Evolutionary conservation across 495 filamentous ascomycete genomes (phyloP).

Genomic region (Endocarpon pusillum): DNA sequence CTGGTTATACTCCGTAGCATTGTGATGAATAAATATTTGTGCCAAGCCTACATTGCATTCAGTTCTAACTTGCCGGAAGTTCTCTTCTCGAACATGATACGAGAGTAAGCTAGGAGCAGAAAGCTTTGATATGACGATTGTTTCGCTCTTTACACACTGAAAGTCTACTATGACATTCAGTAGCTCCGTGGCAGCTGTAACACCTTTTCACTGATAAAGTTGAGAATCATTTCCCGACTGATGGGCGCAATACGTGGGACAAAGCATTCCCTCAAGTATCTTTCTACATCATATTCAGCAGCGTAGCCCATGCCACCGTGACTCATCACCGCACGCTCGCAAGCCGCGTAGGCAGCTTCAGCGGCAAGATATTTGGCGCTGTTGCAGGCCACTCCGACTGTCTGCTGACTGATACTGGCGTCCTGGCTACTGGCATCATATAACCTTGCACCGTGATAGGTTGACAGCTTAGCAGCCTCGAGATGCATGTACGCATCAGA

Average conservation of each 20-base stretch:
- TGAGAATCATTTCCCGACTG: slow-evolving; percentile 66
- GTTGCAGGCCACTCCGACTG: slow-evolving; percentile 57
- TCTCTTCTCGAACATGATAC: too few relatives aligned
- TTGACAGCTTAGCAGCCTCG: slow-evolving; percentile 61
- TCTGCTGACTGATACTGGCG: slow-evolving; percentile 35
- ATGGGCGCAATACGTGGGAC: slow-evolving; percentile 63
- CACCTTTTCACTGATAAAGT: slow-evolving; percentile 60
- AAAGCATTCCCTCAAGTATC: slow-evolving; percentile 56
- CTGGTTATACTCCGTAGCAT: too few relatives aligned
- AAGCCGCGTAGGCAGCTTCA: slow-evolving; percentile 60
- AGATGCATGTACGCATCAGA: slow-evolving; percentile 61
- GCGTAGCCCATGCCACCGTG: slow-evolving; percentile 70
- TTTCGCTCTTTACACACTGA: too few relatives aligned
- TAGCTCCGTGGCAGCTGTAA: slow-evolving; percentile 37
- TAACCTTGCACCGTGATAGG: slow-evolving; percentile 58
- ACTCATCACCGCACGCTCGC: slow-evolving; percentile 48
- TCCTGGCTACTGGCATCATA: slow-evolving; percentile 47
- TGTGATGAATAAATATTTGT: too few relatives aligned
- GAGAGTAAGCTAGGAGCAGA: too few relatives aligned
- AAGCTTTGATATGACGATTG: too few relatives aligned
- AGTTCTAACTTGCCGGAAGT: too few relatives aligned
- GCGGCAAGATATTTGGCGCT: slow-evolving; percentile 65
- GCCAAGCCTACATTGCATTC: too few relatives aligned
- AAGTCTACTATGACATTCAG: too few relatives aligned
- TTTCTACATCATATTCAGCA: slow-evolving; percentile 61